Percentiles rank a stretch among this genome's conserved stretches.
Evolutionary conservation across 495 filamentous ascomycete species (phyloP).

Genomic region (Elaphomyces granulatus): DNA sequence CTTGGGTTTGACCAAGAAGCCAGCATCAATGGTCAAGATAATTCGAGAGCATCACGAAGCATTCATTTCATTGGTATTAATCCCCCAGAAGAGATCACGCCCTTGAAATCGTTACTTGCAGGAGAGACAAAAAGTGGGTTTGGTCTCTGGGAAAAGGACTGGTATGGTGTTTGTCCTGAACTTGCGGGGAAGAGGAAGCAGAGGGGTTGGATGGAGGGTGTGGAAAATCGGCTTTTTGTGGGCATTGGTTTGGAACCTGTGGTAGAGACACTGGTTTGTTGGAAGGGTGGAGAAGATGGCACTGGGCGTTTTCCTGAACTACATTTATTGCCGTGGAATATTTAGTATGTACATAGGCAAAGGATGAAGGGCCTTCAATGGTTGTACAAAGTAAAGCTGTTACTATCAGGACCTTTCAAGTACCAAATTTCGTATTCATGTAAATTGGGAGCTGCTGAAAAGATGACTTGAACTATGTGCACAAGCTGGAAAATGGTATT

Average conservation of each 20-base stretch:
- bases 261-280: constrained; percentile 24
- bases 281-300: constrained; percentile 23
- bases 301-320: constrained; percentile 24
- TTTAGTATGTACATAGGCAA: constrained; percentile 1
- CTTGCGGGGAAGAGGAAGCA: constrained; percentile 23
- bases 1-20: constrained; percentile 29
- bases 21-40: too few species aligned
- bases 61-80: constrained; percentile 46
- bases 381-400: too few species aligned
- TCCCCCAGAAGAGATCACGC: constrained; percentile 43
- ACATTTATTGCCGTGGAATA: constrained; percentile 29
- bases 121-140: constrained; percentile 30
- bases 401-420: too few species aligned
- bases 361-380: background rate
- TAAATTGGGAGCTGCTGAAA: too few species aligned
- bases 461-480: too few species aligned
- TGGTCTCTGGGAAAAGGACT: constrained; percentile 30
- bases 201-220: constrained; percentile 28
- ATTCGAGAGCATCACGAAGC: too few species aligned
- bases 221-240: constrained; percentile 15
- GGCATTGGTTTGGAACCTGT: constrained; percentile 15
- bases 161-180: constrained; percentile 26
- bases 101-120: constrained; percentile 27
- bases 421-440: too few species aligned
- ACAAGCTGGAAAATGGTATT: too few species aligned